Percentiles rank a stretch among this genome's conserved stretches.
phyloP scores from a whole-genome alignment of 2,329 filamentous ascomycete species.

The Diaporthe destruens region DNA sequence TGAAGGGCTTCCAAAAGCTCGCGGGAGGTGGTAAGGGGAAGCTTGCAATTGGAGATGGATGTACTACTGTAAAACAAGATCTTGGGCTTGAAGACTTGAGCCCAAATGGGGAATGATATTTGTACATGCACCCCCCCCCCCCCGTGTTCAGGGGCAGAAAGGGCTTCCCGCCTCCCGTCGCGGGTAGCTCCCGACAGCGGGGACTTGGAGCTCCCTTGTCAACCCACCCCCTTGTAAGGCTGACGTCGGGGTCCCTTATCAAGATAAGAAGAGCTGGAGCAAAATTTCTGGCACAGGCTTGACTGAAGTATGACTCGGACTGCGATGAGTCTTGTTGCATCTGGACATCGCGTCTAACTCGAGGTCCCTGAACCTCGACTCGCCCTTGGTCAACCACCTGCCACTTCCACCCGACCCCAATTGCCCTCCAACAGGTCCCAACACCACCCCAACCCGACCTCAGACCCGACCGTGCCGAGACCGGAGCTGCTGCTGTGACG shows the following conservation, averaged over 20 bases:
- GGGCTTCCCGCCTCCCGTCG: background rate
- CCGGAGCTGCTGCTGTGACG: conserved; percentile 14
- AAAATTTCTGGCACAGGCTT: no score
- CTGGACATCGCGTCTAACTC: background rate
- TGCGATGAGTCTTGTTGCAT: background rate
- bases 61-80: no score
- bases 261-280: conserved; percentile 20
- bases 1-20: no score
- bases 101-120: no score
- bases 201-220: conserved; percentile 10
- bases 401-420: background rate
- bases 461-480: background rate
- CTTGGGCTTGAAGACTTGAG: no score
- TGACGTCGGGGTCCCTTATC: conserved; percentile 19
- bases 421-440: background rate
- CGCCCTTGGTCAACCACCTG: background rate
- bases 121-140: no score
- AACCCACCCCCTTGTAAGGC: background rate
- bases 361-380: background rate
- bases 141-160: background rate
- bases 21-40: no score
- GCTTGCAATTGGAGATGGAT: no score
- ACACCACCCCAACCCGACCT: background rate
- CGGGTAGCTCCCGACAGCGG: conserved; percentile 9
- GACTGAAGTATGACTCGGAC: background rate